Evolutionary conservation across 306 rosid species (phyloP), one percentile per base, ranked within the genome.

Genomic region (Astragalus membranaceus): DNA sequence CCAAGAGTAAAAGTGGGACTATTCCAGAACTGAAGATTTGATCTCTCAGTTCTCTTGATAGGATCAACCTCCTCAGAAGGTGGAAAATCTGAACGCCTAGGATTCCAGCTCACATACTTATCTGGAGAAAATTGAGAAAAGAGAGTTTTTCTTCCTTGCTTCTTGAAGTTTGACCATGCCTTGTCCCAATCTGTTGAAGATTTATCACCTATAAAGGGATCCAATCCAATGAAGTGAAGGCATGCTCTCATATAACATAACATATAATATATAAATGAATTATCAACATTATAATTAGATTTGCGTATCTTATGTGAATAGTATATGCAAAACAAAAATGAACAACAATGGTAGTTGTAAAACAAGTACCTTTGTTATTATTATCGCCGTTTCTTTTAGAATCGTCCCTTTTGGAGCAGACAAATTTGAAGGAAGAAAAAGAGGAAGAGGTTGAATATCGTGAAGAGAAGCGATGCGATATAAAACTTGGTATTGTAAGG

Each of bases 41-140:
- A 87, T 80, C 96, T 88, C 88, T 94, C 97, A 60, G 96, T 63
- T 80, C 89, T 88, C 76, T 91, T 90, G 36, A 94, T 84, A 10
- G 97, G 99, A 77, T 94, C 99, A 62, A 86, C 89, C 78, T 91
- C 99, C 69, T 94, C 97, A 46, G 96, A 93, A 20, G 73, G 54
- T 10, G 98, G 96, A 76, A 78, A 90, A 6, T 79, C 79, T 67
- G 83, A 67, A 59, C 83, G 89, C 81, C 77, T 81, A 5, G 97
- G 92, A 48, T 94, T 91, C 97, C 97, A 88, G 73, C 86, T 91
- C 80, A 88, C 99, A 52, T 91, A 94, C 77, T 94, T 94, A 69
- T 88, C 69, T 1, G 96, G 92, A 63, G 90, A 88, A 74, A 94
- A 88, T 44, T 75, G 49, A 0, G 94, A 80, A 72, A 88, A 87